Evolutionary conservation across 805 yeast species (phyloP), one percentile per base, ranked within the genome.

Genomic region (Candida anglica): DNA sequence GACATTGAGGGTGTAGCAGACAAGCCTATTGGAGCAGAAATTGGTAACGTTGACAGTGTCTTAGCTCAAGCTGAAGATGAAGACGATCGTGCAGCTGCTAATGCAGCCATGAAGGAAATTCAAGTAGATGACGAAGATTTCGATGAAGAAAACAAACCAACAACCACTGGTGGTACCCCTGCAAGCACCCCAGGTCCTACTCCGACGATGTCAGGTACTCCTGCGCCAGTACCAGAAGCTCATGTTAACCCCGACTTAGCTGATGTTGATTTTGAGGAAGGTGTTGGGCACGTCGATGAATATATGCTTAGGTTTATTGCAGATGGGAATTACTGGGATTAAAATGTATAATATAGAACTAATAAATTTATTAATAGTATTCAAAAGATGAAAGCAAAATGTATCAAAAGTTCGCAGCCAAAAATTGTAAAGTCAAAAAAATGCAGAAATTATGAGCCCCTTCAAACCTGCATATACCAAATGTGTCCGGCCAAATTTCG

Each of bases 51-150:
- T 36, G 83, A 73, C 29, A 77, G 68, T 37, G 77, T 79, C 3
- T 67, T 91, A 43, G 95, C 95, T 1, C 87, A 85, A 53, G 98
- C 96, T 0, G 98, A 93, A 61, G 98, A 93, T 55, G 96, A 79
- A 29, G 96, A 84, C 27, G 94, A 85, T 60, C 77, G 86, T 9
- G 77, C 75, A 7, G 98, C 98, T 3, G 98, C 97, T 0, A 83
- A 74, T 43, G 78, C 76, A 27, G 98, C 98, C 0, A 70, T 88
- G 82, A 75, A 76, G 46, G 98, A 91, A 52, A 86, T 77, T 7
- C 82, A 81, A 17, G 65, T 87, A 22, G 98, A 91, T 55, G 79
- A 77, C 35, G 93, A 83, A 30, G 98, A 93, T 55, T 91, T 91
- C 53, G 73, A 71, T 33, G 91, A 82, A 29, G 58, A 52, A 15